Conservation (phyloP, 495 filamentous ascomycete genomes). For the Copromyces sp. region DNA sequence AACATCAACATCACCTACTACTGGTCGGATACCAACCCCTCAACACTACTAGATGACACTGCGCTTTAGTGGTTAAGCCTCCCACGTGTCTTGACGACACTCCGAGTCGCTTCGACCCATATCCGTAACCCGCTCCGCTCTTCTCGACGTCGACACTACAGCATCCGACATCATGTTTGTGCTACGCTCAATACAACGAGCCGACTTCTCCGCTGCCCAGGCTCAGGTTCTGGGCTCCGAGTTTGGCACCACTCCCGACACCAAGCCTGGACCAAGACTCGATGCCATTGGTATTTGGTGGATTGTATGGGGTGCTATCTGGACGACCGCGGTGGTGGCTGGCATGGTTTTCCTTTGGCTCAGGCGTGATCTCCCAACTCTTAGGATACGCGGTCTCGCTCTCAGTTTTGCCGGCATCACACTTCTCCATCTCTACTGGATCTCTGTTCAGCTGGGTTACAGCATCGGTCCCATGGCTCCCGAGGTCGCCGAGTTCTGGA, state of each 20-base stretch:
- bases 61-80: neutral
- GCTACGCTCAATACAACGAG: constrained; percentile 6
- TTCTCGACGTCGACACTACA: neutral
- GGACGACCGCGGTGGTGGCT: constrained; percentile 42
- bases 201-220: neutral
- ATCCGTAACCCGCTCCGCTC: neutral
- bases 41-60: neutral
- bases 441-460: constrained; percentile 49
- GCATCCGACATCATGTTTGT: constrained; percentile 15
- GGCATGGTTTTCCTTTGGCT: constrained; percentile 46
- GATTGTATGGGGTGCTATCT: constrained; percentile 34
- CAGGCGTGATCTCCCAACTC: constrained; percentile 45
- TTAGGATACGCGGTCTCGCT: constrained; percentile 53
- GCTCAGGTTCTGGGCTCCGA: constrained; percentile 17
- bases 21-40: neutral
- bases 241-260: constrained; percentile 21
- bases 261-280: constrained; percentile 14
- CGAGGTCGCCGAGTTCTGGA: constrained; percentile 48
- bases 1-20: neutral
- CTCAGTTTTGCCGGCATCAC: constrained; percentile 48
- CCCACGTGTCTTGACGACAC: neutral
- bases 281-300: constrained; percentile 22
- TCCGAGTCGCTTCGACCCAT: neutral
- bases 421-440: constrained; percentile 56
- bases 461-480: constrained; percentile 49